These are phyloP conservation scores for Penicillium cinerascens DNA, from an alignment of 495 filamentous ascomycete genomes.

Conservation along the genomic window DNA sequence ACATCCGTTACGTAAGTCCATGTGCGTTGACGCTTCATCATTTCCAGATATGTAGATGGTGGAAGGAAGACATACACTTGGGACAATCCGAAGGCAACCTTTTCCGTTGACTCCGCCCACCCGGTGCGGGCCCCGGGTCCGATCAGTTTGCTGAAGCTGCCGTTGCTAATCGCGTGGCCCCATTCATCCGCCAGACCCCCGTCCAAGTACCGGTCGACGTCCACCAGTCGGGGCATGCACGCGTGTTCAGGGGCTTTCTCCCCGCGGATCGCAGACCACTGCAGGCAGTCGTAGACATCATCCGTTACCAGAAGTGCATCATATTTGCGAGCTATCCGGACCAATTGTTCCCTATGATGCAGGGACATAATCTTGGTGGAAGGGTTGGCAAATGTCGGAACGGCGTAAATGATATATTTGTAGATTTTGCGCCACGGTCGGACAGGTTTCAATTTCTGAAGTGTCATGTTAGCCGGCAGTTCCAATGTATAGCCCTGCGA, in stretches of 20 bases:
- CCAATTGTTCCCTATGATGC: conserved; percentile 55
- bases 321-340: conserved; percentile 64
- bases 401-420: conserved; percentile 77
- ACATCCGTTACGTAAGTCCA: background rate
- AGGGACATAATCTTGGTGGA: conserved; percentile 70
- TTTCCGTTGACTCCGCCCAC: conserved; percentile 72
- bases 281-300: conserved; percentile 88
- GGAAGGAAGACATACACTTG: conserved; percentile 51
- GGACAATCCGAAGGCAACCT: conserved; percentile 62
- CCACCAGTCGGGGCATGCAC: conserved; percentile 65
- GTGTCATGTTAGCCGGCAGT: background rate
- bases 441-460: conserved; percentile 37
- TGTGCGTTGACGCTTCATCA: background rate
- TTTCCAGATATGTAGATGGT: background rate
- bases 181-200: conserved; percentile 55
- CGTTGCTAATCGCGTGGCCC: conserved; percentile 76
- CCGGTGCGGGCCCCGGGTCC: conserved; percentile 75
- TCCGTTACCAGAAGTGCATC: conserved; percentile 80
- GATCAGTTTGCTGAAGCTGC: conserved; percentile 80
- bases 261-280: conserved; percentile 54
- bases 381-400: conserved; percentile 81
- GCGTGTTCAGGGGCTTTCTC: conserved; percentile 35
- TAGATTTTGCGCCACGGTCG: conserved; percentile 64
- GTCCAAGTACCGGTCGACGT: conserved; percentile 65
- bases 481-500: background rate